phyloP scores from a whole-genome alignment of 2,329 filamentous ascomycete species.

The Arthroderma sp. region DNA sequence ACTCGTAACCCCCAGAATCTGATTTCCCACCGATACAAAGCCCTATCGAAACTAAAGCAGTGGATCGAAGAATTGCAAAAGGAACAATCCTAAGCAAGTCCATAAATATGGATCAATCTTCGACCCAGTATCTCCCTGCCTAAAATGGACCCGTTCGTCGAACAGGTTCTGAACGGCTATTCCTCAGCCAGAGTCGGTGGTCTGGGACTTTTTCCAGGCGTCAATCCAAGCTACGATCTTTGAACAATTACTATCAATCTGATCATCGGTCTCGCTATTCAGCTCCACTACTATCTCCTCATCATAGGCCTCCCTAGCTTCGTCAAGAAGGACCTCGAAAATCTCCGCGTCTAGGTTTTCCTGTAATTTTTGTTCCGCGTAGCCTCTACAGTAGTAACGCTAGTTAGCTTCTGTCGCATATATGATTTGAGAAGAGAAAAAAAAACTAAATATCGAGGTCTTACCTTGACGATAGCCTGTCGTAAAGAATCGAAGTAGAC shows the following conservation, averaged over 20 bases:
- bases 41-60: constrained; percentile 69
- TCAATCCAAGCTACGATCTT: constrained; percentile 69
- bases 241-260: constrained; percentile 81
- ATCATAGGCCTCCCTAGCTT: constrained; percentile 76
- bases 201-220: constrained; percentile 56
- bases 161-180: no score
- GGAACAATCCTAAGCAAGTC: background rate
- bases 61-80: constrained; percentile 51
- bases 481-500: constrained; percentile 68
- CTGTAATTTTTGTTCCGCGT: constrained; percentile 75
- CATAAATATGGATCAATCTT: no score
- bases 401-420: constrained; percentile 1
- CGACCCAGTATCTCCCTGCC: no score
- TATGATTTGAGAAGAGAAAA: background rate
- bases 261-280: constrained; percentile 64
- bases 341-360: constrained; percentile 97
- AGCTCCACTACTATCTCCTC: constrained; percentile 82
- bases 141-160: no score
- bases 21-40: constrained; percentile 80
- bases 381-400: constrained; percentile 44
- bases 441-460: constrained; percentile 8
- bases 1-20: constrained; percentile 46
- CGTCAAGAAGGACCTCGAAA: constrained; percentile 85
- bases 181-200: constrained; percentile 1
- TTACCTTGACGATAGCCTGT: constrained; percentile 63